Conservation (phyloP, 495 filamentous ascomycete species). For the Penicillium arizonense region DNA sequence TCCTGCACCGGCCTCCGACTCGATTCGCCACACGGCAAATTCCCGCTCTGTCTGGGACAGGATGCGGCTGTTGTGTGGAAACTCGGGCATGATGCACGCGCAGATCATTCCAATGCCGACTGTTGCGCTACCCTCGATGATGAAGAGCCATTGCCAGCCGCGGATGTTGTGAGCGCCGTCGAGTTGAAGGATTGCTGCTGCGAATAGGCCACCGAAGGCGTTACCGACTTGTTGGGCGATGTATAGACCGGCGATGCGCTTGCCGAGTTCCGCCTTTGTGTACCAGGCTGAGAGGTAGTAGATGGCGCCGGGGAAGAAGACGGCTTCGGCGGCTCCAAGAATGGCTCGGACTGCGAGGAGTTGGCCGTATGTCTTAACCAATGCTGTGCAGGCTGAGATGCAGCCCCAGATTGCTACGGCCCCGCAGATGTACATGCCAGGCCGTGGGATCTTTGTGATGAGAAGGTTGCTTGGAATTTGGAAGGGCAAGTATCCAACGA, state of each 20-base stretch:
- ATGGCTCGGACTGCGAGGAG: slow-evolving; percentile 36
- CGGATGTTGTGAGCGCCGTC: slow-evolving; percentile 40
- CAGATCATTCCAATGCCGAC: slow-evolving; percentile 39
- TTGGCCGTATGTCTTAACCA: slow-evolving; percentile 23
- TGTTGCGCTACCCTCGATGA: slow-evolving; percentile 44
- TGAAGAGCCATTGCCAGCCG: slow-evolving; percentile 54
- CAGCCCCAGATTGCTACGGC: slow-evolving; percentile 50
- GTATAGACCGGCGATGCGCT: slow-evolving; percentile 57
- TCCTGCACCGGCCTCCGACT: slow-evolving; percentile 27
- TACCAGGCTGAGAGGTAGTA: slow-evolving; percentile 59
- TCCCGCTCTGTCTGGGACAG: slow-evolving; percentile 22
- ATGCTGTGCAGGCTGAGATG: slow-evolving; percentile 43
- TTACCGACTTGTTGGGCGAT: slow-evolving; percentile 55
- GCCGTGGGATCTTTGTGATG: slow-evolving; percentile 41
- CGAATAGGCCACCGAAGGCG: slow-evolving; percentile 56
- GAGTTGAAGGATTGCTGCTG: slow-evolving; percentile 52
- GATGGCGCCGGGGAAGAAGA: slow-evolving; percentile 54
- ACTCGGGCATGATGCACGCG: slow-evolving; percentile 40
- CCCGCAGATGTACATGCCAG: slow-evolving; percentile 31
- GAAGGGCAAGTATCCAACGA: slow-evolving; percentile 50
- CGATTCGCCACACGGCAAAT: slow-evolving; percentile 29
- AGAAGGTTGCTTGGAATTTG: slow-evolving; percentile 61
- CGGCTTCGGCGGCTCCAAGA: slow-evolving; percentile 42
- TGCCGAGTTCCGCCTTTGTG: slow-evolving; percentile 53
- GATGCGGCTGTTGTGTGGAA: slow-evolving; percentile 29